These are phyloP conservation scores for Aethionema arabicum DNA, from an alignment of 345 rosid genomes.

Conservation along the genomic window DNA sequence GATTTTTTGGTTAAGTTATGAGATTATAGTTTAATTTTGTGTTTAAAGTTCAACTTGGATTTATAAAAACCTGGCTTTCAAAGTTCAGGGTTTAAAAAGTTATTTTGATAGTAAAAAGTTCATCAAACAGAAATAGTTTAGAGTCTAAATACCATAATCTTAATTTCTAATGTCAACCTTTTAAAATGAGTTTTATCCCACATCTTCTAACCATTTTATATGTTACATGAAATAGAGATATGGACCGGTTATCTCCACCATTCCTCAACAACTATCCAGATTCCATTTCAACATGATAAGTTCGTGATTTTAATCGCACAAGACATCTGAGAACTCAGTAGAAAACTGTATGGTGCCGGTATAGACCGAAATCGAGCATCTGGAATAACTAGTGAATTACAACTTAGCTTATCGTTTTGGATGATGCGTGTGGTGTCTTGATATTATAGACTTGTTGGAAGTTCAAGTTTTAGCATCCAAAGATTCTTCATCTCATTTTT, in stretches of 20 bases:
- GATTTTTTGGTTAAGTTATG: no score
- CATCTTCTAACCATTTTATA: neutral
- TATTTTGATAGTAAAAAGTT: no score
- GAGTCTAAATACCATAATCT: no score
- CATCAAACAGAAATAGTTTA: no score
- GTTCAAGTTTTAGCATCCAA: slow-evolving; percentile 15
- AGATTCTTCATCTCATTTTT: slow-evolving; percentile 24
- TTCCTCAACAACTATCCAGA: slow-evolving; percentile 98
- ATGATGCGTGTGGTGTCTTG: slow-evolving; percentile 14
- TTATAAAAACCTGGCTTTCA: no score
- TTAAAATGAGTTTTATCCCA: neutral
- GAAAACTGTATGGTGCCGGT: no score
- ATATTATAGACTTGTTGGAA: slow-evolving; percentile 19
- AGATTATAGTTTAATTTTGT: no score
- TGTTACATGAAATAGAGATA: slow-evolving; percentile 58
- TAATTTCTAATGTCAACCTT: neutral
- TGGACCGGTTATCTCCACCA: slow-evolving; percentile 92
- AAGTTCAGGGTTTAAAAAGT: no score
- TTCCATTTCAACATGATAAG: slow-evolving; percentile 93
- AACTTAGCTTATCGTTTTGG: no score
- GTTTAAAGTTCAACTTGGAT: no score
- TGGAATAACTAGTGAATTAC: no score
- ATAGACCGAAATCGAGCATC: no score
- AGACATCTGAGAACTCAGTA: slow-evolving; percentile 14
- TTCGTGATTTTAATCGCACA: slow-evolving; percentile 42